A percentile compares a stretch with the other conserved stretches of the same genome.
These are phyloP conservation scores for Pleurotus platypus DNA, from an alignment of 768 basidiomycete species.

Conservation along the genomic window DNA sequence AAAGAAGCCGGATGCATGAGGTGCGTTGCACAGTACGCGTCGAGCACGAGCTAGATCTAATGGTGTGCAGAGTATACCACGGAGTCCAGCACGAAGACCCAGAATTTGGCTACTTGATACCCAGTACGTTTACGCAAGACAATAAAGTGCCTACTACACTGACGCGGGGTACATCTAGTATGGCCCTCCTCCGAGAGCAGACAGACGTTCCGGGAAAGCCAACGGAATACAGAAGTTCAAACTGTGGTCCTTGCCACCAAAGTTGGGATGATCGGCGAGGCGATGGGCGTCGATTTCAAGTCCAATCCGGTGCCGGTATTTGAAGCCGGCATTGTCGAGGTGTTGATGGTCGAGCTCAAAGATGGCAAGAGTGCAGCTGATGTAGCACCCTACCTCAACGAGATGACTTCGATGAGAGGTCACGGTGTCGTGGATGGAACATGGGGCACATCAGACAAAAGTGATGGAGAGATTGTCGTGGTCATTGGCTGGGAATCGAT, in stretches of 20 bases:
- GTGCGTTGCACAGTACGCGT: neutral
- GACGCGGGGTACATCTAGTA: neutral
- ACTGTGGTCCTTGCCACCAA: neutral
- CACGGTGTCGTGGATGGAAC: neutral
- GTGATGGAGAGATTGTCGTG: neutral
- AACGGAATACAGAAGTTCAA: neutral
- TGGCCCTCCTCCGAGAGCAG: neutral
- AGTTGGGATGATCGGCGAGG: neutral
- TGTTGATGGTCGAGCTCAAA: slow-evolving; percentile 1
- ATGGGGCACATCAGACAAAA: neutral
- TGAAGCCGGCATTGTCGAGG: neutral
- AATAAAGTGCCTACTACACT: neutral
- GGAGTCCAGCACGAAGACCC: slow-evolving; percentile 1
- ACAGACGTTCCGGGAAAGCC: neutral
- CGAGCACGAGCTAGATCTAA: neutral
- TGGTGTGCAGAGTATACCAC: neutral
- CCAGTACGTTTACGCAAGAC: neutral
- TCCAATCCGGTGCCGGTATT: neutral
- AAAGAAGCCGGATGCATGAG: neutral
- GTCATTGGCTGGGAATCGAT: neutral
- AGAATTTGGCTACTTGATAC: slow-evolving; percentile 1
- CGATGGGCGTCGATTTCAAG: neutral
- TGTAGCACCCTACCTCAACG: neutral
- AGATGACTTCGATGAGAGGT: neutral
- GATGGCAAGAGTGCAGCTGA: neutral